Percentiles rank a stretch among this genome's conserved stretches.
Conservation (phyloP, 2,329 filamentous ascomycete species). For the Calonectria hawksworthii region DNA sequence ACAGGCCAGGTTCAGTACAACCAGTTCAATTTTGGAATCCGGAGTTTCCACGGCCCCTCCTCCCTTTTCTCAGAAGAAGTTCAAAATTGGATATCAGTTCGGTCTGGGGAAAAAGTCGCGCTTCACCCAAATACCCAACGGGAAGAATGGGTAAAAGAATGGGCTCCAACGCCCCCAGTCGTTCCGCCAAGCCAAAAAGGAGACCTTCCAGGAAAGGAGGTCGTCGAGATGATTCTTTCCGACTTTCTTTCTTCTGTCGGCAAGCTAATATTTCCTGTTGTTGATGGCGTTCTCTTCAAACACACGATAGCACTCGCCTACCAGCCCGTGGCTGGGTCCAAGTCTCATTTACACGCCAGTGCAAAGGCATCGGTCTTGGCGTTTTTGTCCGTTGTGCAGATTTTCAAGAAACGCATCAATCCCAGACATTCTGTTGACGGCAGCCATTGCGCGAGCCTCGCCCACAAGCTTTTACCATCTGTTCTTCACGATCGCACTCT, state of each 20-base stretch:
- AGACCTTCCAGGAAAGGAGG: not conserved
- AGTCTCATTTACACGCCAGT: constrained; percentile 46
- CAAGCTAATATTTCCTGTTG: constrained; percentile 60
- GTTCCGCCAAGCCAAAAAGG: not conserved
- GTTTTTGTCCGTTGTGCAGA: constrained; percentile 57
- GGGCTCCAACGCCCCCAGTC: not conserved
- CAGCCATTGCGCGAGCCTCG: constrained; percentile 56
- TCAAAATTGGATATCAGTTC: not conserved
- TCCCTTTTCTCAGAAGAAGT: not conserved
- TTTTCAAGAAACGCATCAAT: constrained; percentile 34
- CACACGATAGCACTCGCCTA: constrained; percentile 63
- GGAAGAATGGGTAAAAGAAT: not conserved
- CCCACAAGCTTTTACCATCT: constrained; percentile 58
- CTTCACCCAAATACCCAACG: not conserved
- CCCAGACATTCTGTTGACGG: constrained; percentile 50
- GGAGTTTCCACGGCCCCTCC: not conserved
- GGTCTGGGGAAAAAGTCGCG: not conserved
- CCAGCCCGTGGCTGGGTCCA: constrained; percentile 32
- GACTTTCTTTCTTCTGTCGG: not conserved
- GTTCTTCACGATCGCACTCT: constrained; percentile 59
- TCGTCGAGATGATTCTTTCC: not conserved
- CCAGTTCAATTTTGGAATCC: not conserved
- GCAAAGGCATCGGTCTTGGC: constrained; percentile 63
- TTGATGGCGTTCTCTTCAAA: constrained; percentile 62
- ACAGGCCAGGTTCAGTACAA: not conserved